A percentile compares a stretch with the other conserved stretches of the same genome.
Evolutionary conservation across 2,329 filamentous ascomycete species (phyloP).

Genomic region (Rugonectria rugulosa): DNA sequence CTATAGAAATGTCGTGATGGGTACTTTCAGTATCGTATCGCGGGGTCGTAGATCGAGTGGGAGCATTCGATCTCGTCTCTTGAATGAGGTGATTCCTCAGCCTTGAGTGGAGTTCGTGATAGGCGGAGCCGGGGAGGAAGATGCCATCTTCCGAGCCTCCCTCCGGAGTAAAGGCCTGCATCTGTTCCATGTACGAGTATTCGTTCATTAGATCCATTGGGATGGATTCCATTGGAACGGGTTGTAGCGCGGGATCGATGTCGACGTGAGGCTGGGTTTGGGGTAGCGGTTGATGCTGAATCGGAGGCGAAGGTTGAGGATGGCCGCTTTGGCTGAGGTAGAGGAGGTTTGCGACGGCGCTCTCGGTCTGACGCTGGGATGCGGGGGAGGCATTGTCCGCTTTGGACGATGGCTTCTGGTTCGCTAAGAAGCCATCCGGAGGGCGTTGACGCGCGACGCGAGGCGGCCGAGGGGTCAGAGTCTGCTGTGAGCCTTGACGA

Average conservation of each 20-base stretch:
- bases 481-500: slow-evolving; percentile 1
- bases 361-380: slow-evolving; percentile 43
- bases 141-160: slow-evolving; percentile 49
- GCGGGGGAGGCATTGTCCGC: slow-evolving; percentile 28
- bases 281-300: neutral
- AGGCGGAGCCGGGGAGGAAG: slow-evolving; percentile 56
- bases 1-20: neutral
- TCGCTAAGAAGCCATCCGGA: slow-evolving; percentile 17
- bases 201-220: slow-evolving; percentile 30
- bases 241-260: slow-evolving; percentile 33
- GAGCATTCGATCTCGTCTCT: slow-evolving; percentile 50
- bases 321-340: slow-evolving; percentile 45
- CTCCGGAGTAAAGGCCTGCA: slow-evolving; percentile 44
- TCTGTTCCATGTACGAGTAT: slow-evolving; percentile 35
- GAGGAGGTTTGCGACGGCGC: slow-evolving; percentile 46
- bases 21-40: slow-evolving; percentile 24
- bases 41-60: slow-evolving; percentile 41
- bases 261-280: slow-evolving; percentile 15
- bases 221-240: slow-evolving; percentile 28
- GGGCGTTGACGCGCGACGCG: neutral
- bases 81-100: slow-evolving; percentile 54
- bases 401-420: slow-evolving; percentile 3
- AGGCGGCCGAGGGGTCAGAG: slow-evolving; percentile 1
- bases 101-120: slow-evolving; percentile 55
- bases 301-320: neutral